phyloP scores from a whole-genome alignment of 2,329 filamentous ascomycete species.

The Beauveria sp. region DNA sequence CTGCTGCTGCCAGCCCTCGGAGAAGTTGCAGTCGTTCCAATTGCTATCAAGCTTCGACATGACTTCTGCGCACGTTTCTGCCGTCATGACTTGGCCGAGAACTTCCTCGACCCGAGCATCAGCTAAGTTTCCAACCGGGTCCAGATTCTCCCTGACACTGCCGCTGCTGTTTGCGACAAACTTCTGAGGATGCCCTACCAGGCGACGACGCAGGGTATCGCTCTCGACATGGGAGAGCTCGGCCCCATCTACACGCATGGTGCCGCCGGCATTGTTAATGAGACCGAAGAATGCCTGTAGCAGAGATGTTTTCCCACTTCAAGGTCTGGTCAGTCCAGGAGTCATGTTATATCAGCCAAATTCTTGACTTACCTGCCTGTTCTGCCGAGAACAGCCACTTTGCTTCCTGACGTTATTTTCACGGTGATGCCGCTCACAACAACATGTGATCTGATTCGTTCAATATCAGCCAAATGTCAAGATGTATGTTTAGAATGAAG shows the following conservation, averaged over 20 bases:
- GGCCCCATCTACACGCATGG: too few relatives aligned
- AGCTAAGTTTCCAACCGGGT: too few relatives aligned
- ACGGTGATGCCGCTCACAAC: not conserved
- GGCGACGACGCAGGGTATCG: not conserved
- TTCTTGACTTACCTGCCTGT: not conserved
- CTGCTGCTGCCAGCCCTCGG: not conserved
- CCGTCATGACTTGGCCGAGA: not conserved
- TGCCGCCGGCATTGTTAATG: not conserved
- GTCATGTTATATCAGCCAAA: not conserved
- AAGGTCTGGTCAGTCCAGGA: not conserved
- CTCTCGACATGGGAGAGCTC: too few relatives aligned
- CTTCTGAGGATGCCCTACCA: too few relatives aligned
- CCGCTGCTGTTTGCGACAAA: too few relatives aligned
- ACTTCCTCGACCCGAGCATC: not conserved
- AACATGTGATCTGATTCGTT: not conserved
- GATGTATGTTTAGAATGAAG: not conserved
- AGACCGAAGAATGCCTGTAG: conserved; percentile 2
- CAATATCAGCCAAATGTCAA: not conserved
- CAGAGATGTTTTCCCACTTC: conserved; percentile 2
- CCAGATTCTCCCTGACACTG: too few relatives aligned
- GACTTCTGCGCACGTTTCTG: not conserved
- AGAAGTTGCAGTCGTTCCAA: conserved; percentile 5
- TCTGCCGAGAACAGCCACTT: conserved; percentile 1
- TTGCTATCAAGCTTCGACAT: not conserved
- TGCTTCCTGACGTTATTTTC: not conserved